phyloP scores from a whole-genome alignment of 2,329 filamentous ascomycete genomes.

The Microsporum canis region DNA sequence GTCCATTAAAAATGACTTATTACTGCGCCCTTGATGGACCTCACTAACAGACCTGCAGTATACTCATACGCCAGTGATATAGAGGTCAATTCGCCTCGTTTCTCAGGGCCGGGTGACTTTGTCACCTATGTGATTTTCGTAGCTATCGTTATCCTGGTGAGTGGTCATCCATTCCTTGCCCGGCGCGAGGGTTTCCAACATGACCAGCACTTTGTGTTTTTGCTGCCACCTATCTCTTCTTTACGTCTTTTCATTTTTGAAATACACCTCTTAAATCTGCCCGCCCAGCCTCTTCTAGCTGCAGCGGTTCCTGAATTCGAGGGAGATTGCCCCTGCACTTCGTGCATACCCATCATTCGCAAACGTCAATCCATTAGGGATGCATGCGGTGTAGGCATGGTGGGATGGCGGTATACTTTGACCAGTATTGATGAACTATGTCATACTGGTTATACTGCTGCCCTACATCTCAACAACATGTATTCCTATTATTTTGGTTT shows the following conservation, averaged over 20 bases:
- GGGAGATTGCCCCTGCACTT: conserved; percentile 65
- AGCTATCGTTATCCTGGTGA: conserved; percentile 63
- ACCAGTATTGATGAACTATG: conserved; percentile 48
- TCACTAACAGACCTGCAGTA: conserved; percentile 38
- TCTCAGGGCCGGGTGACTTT: conserved; percentile 64
- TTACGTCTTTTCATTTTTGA: conserved; percentile 16
- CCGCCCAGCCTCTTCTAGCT: conserved; percentile 62
- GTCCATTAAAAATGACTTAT: conserved; percentile 13
- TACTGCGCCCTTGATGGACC: conserved; percentile 11
- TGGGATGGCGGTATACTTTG: conserved; percentile 53
- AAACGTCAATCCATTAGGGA: conserved; percentile 45
- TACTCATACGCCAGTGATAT: conserved; percentile 67
- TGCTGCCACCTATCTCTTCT: conserved; percentile 8
- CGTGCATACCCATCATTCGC: conserved; percentile 54
- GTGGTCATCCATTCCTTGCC: conserved; percentile 28
- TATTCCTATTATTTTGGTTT: conserved; percentile 12
- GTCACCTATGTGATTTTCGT: conserved; percentile 71
- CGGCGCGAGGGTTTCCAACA: background rate
- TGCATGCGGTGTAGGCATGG: conserved; percentile 59
- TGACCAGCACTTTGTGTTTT: conserved; percentile 9
- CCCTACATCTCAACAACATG: conserved; percentile 44
- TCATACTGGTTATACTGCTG: conserved; percentile 52
- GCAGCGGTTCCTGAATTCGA: conserved; percentile 75
- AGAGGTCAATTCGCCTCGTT: conserved; percentile 60
- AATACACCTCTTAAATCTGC: conserved; percentile 60